phyloP scores from a whole-genome alignment of 2,329 filamentous ascomycete genomes.

The Ascochyta pisi region DNA sequence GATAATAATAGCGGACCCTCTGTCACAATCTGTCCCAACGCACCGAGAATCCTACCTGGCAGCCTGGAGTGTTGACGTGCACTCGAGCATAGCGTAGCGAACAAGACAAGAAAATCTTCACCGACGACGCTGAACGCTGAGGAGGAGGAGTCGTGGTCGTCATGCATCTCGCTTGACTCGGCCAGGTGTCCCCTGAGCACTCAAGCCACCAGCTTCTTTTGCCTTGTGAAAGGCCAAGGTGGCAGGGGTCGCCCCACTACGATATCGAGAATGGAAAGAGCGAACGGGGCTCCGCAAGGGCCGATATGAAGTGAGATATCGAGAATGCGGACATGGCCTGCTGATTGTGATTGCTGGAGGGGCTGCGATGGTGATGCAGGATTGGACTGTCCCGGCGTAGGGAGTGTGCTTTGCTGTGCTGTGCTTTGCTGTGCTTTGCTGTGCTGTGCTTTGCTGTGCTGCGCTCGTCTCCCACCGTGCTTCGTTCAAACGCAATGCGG shows the following conservation, averaged over 20 bases:
- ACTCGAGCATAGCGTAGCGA: background rate
- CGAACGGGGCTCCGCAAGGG: constrained; percentile 33
- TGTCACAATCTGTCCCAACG: constrained; percentile 1
- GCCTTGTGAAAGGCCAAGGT: constrained; percentile 25
- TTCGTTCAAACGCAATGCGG: constrained; percentile 22
- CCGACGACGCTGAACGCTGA: background rate
- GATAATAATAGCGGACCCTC: constrained; percentile 39
- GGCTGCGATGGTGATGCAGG: background rate
- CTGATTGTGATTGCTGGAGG: background rate
- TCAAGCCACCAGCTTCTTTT: constrained; percentile 5
- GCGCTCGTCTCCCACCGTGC: constrained; percentile 19
- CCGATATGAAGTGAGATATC: constrained; percentile 24
- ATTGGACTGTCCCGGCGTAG: background rate
- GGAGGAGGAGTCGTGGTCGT: constrained; percentile 18
- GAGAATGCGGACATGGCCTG: constrained; percentile 23
- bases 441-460: background rate
- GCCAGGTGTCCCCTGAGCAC: constrained; percentile 15
- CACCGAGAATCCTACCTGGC: constrained; percentile 18
- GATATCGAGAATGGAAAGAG: constrained; percentile 18
- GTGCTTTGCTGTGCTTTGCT: constrained; percentile 5
- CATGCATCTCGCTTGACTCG: constrained; percentile 27
- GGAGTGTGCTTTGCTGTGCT: constrained; percentile 11
- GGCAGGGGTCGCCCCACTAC: constrained; percentile 34
- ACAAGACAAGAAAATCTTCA: background rate
- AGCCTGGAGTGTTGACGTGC: constrained; percentile 13